phyloP scores from a whole-genome alignment of 768 basidiomycete species.

The Lentinula boryana region DNA sequence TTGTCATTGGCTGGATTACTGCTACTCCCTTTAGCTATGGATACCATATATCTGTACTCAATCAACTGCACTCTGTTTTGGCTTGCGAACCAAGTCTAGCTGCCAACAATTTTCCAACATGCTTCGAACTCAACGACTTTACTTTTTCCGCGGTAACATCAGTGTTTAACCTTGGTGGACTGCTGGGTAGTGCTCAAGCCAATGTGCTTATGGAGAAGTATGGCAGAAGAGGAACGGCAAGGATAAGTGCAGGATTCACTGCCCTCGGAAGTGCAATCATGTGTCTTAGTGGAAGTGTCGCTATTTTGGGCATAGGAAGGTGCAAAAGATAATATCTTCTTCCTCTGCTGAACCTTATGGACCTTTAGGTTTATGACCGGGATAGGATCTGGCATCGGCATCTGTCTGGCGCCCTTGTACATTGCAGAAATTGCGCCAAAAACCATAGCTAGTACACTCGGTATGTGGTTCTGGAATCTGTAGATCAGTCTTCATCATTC shows the following conservation, averaged over 20 bases:
- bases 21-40: conserved; percentile 51
- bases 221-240: conserved; percentile 67
- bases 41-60: conserved; percentile 89
- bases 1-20: conserved; percentile 58
- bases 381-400: conserved; percentile 9
- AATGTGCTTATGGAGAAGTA: conserved; percentile 63
- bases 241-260: conserved; percentile 49
- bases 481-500: background rate
- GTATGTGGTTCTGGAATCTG: conserved; percentile 27
- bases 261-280: conserved; percentile 61
- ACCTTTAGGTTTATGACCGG: conserved; percentile 4
- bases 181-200: conserved; percentile 67
- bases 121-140: conserved; percentile 69
- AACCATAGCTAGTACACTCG: conserved; percentile 68
- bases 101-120: conserved; percentile 48
- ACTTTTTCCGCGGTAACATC: conserved; percentile 82
- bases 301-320: conserved; percentile 61
- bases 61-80: conserved; percentile 77
- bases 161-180: conserved; percentile 82
- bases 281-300: conserved; percentile 51
- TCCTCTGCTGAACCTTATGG: background rate
- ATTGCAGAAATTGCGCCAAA: conserved; percentile 82
- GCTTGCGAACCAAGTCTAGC: conserved; percentile 50
- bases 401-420: conserved; percentile 59
- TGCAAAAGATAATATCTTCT: conserved; percentile 13